Evolutionary conservation across 768 basidiomycete genomes (phyloP).

Genomic region (Phylloporus sp.): DNA sequence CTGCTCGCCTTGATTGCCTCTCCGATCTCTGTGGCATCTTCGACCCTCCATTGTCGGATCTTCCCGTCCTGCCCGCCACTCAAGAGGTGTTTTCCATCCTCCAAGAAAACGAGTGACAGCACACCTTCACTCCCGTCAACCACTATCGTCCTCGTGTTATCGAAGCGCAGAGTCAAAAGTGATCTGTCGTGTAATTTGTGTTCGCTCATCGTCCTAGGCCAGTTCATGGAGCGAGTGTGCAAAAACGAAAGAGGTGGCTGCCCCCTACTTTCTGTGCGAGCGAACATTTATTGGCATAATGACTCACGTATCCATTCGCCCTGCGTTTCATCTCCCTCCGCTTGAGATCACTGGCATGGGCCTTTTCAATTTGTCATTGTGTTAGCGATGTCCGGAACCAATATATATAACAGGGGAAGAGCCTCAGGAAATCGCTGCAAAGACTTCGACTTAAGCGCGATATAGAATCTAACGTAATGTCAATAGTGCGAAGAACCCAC

Average conservation of each 20-base stretch:
- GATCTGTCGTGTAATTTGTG: neutral
- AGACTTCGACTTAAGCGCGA: too few species aligned
- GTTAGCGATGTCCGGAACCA: neutral
- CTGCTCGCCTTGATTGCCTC: neutral
- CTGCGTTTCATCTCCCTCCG: neutral
- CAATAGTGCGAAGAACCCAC: too few species aligned
- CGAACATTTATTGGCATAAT: too few species aligned
- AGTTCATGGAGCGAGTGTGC: neutral
- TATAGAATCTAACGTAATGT: too few species aligned
- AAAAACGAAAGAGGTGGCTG: neutral
- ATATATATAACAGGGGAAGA: too few species aligned
- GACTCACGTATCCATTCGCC: too few species aligned
- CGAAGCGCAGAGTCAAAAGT: neutral
- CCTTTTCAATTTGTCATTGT: neutral
- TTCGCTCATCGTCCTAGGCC: neutral
- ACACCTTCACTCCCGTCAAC: neutral
- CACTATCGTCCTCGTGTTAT: neutral
- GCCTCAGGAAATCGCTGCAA: too few species aligned
- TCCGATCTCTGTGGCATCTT: neutral
- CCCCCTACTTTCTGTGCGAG: too few species aligned
- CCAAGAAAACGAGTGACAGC: neutral
- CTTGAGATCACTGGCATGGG: neutral
- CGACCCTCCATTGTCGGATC: neutral
- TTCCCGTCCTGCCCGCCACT: neutral
- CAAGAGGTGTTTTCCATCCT: neutral